Conservation (phyloP, 257 asterid genomes). For the Perilla frutescens region DNA sequence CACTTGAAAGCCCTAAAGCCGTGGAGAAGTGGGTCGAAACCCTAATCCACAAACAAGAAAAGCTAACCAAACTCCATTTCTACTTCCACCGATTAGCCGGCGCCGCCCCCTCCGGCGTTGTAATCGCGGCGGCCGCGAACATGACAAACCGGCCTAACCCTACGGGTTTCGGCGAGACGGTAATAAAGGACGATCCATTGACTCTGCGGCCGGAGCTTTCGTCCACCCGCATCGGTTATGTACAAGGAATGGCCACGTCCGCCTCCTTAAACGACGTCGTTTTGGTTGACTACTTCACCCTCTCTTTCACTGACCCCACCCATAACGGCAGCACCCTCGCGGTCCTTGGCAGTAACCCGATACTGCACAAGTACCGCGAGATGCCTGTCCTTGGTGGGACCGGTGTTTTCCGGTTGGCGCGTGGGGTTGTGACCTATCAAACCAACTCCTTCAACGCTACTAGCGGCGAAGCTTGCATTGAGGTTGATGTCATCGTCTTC, state of each 20-base stretch:
- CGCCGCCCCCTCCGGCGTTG: background rate
- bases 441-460: background rate
- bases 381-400: constrained; percentile 28
- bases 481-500: background rate
- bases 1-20: constrained; percentile 5
- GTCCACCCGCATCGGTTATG: constrained; percentile 11
- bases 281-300: background rate
- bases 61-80: constrained; percentile 21
- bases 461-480: background rate
- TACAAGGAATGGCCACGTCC: background rate
- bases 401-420: constrained; percentile 16
- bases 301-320: background rate
- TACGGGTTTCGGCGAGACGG: background rate
- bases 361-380: constrained; percentile 24
- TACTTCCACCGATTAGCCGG: constrained; percentile 22
- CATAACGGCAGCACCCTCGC: constrained; percentile 21
- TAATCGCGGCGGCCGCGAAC: background rate
- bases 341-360: constrained; percentile 15
- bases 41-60: constrained; percentile 21
- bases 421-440: background rate
- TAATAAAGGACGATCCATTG: constrained; percentile 15
- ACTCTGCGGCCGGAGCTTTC: constrained; percentile 17
- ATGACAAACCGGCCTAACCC: background rate
- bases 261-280: constrained; percentile 9
- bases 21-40: constrained; percentile 8